Evolutionary conservation across 371 early-diverging fungal species (phyloP).

Genomic region (Catenaria anguillulae): DNA sequence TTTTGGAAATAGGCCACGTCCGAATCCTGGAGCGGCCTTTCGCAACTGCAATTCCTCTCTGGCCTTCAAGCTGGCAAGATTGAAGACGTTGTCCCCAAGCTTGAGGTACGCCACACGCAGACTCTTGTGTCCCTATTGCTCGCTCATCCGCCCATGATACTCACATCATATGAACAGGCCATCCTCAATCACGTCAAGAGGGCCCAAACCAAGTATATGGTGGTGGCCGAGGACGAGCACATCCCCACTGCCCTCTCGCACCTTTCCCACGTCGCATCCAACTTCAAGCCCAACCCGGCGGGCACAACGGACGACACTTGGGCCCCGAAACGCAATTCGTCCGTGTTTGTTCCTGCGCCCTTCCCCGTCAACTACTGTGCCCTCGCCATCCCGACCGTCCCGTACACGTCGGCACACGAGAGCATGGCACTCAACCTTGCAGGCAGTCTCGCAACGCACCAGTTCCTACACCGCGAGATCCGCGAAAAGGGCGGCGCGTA

Average conservation of each 20-base stretch:
- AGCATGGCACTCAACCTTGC: conserved; percentile 60
- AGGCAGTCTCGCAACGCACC: conserved; percentile 61
- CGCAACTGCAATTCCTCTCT: conserved; percentile 65
- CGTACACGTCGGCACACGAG: conserved; percentile 60
- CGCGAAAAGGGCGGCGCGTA: conserved; percentile 95
- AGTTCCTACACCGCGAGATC: conserved; percentile 81
- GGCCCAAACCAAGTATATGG: not conserved
- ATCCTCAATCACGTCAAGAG: not conserved
- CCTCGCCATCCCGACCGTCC: conserved; percentile 52
- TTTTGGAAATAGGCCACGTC: conserved; percentile 4
- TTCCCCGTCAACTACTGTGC: conserved; percentile 77
- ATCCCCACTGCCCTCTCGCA: not conserved
- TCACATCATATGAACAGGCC: too few relatives aligned
- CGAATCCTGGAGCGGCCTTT: conserved; percentile 45
- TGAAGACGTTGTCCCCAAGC: conserved; percentile 35
- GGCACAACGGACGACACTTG: conserved; percentile 5
- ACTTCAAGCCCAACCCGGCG: not conserved
- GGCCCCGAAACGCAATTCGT: conserved; percentile 12
- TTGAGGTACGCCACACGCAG: too few relatives aligned
- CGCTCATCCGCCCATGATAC: too few relatives aligned
- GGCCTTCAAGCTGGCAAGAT: conserved; percentile 45
- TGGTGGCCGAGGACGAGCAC: not conserved
- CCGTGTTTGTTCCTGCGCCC: conserved; percentile 45
- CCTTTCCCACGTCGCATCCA: not conserved
- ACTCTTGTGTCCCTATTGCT: too few relatives aligned